A percentile compares a stretch with the other conserved stretches of the same genome.
phyloP scores from a whole-genome alignment of 2,329 filamentous ascomycete genomes.

The Claviceps capensis region DNA sequence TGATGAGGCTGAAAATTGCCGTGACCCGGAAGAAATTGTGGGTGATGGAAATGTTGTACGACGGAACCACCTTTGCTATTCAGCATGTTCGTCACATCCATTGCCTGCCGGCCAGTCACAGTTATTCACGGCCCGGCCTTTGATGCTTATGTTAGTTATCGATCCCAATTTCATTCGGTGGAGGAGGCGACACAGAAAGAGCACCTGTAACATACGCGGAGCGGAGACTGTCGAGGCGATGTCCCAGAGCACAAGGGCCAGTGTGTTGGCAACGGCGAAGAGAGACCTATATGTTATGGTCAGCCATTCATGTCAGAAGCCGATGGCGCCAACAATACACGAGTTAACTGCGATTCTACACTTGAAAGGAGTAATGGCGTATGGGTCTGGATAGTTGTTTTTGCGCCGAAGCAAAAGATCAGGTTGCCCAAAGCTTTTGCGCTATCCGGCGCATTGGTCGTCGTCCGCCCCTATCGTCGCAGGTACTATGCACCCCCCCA shows the following conservation, averaged over 20 bases:
- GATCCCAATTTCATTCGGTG: not conserved
- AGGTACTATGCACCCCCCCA: not conserved
- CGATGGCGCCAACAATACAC: not conserved
- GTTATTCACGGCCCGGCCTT: conserved; percentile 25
- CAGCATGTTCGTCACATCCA: conserved; percentile 40
- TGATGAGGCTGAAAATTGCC: conserved; percentile 20
- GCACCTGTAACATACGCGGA: conserved; percentile 1
- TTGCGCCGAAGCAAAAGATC: not conserved
- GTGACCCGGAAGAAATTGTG: conserved; percentile 18
- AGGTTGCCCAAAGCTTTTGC: not conserved
- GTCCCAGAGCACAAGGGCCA: conserved; percentile 13
- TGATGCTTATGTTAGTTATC: conserved; percentile 4
- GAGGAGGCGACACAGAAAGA: not conserved
- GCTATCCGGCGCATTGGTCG: conserved; percentile 1
- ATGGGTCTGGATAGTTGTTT: not conserved
- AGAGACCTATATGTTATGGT: conserved; percentile 1
- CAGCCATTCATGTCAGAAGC: not conserved
- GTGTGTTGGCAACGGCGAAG: not conserved
- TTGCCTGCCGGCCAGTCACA: conserved; percentile 33
- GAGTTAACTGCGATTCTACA: not conserved
- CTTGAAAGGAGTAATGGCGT: not conserved
- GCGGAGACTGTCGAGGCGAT: conserved; percentile 8
- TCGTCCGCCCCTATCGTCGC: not conserved
- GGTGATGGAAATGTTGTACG: conserved; percentile 12
- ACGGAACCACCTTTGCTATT: conserved; percentile 31